Evolutionary conservation across 192 early-diverging fungal species (phyloP), one percentile per base, ranked within the genome.

Genomic region (Gaertneriomyces sp.): DNA sequence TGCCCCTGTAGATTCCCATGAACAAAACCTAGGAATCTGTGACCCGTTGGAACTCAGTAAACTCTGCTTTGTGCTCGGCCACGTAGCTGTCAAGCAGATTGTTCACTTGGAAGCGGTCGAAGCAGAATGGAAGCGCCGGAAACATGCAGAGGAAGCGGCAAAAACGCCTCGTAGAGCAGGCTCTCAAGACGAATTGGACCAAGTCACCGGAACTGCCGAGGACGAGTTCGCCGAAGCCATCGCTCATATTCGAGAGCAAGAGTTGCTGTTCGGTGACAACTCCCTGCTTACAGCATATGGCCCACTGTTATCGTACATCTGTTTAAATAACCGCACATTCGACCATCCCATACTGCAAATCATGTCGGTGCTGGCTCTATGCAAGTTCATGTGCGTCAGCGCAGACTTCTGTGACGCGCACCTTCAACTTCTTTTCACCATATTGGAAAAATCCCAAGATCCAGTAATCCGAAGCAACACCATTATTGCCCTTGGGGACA

Each of bases 301-400:
- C 2, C 90, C 91, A 39, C 64, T 99, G 63, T 73, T 98, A 17
- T 79, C 84, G 38, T 81, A 89, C 50, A 86, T 98, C 39, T 97
- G 93, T 71, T 70, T 85, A 5, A 85, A 90, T 61, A 90, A 94
- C 70, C 84, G 86, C 19, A 76, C 84, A 39, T 99, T 91, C 72
- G 84, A 85, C 88, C 85, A 92, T 72, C 88, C 79, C 49, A 79
- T 85, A n/a, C 81, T 99, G n/a, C 93, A 95, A 71, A 85, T 89
- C 19, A 87, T 89, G 52, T 90, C 95, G 1, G 88, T 88, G 6
- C 79, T 95, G 5, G 88, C 97, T 3, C 79, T 99, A 41, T 87
- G 88, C 77, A 98, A 99, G 74, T 84, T 99, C 60, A 98, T 98
- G 95, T 99, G 97, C 73, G 86, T 99, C 41, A 91, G 89, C 42